phyloP scores from a whole-genome alignment of 2,329 filamentous ascomycete genomes.

The Hypomyces perniciosus region DNA sequence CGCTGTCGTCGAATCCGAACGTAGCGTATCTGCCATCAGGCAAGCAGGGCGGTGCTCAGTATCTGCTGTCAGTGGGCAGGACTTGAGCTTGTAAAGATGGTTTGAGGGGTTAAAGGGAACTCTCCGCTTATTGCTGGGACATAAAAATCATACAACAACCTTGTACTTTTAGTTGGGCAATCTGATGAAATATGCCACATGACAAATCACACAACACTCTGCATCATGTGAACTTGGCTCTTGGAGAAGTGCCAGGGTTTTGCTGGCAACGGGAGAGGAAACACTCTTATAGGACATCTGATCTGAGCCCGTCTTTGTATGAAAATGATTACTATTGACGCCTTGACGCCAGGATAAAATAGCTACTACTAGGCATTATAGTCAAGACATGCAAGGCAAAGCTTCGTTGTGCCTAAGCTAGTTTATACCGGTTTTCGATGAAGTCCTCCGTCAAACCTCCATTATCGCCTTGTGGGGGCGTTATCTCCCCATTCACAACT shows the following conservation, averaged over 20 bases:
- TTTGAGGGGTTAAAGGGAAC: conserved; percentile 20
- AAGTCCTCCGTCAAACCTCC: conserved; percentile 32
- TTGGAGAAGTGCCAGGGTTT: background rate
- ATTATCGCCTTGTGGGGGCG: conserved; percentile 29
- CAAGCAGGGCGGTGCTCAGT: conserved; percentile 54
- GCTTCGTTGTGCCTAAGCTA: background rate
- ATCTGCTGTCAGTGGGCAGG: conserved; percentile 48
- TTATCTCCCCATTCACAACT: conserved; percentile 44
- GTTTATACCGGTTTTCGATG: conserved; percentile 24
- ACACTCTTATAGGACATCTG: too few species aligned
- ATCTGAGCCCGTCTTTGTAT: too few species aligned
- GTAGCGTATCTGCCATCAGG: conserved; percentile 81
- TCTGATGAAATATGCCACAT: conserved; percentile 8
- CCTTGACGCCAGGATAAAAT: background rate
- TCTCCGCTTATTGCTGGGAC: conserved; percentile 30
- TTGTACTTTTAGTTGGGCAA: conserved; percentile 31
- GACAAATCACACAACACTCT: background rate
- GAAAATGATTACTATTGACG: too few species aligned
- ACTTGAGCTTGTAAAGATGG: conserved; percentile 24
- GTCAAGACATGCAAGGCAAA: background rate
- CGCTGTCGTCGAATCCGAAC: conserved; percentile 84
- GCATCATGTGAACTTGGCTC: too few species aligned
- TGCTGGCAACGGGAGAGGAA: too few species aligned
- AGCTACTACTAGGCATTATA: background rate
- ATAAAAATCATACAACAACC: conserved; percentile 22